Conservation (phyloP, 805 yeast genomes). For the Wickerhamomyces silvicola region DNA sequence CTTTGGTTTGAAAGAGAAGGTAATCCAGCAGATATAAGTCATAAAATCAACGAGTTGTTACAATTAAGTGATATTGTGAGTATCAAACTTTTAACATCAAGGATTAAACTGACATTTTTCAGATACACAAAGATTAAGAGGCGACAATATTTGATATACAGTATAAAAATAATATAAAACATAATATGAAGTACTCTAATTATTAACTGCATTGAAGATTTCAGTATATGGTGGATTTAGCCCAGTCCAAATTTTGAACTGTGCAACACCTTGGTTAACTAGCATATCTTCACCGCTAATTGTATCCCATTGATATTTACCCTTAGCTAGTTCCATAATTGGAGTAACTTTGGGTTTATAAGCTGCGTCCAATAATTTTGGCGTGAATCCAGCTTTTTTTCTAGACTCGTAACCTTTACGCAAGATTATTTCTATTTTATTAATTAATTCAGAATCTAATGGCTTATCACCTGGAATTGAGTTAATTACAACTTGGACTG, state of each 20-base stretch:
- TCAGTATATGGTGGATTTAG: constrained; percentile 54
- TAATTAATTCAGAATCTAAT: constrained; percentile 44
- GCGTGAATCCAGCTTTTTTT: constrained; percentile 33
- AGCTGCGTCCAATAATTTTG: constrained; percentile 82
- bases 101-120: no score
- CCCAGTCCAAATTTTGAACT: constrained; percentile 74
- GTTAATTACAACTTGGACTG: constrained; percentile 59
- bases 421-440: constrained; percentile 42
- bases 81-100: no score
- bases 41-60: constrained; percentile 24
- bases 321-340: constrained; percentile 69
- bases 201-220: constrained; percentile 53
- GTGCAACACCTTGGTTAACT: constrained; percentile 88
- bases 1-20: constrained; percentile 35
- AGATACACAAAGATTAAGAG: no score
- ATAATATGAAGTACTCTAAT: no score
- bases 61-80: constrained; percentile 23
- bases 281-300: constrained; percentile 89
- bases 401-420: constrained; percentile 28
- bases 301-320: constrained; percentile 64
- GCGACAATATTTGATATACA: no score
- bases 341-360: constrained; percentile 88
- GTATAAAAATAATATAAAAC: no score
- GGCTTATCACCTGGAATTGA: constrained; percentile 83
- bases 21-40: constrained; percentile 17